Percentiles rank a stretch among this genome's conserved stretches.
These are phyloP conservation scores for Ustilago nuda DNA, from an alignment of 1,284 basidiomycete genomes.

Conservation along the genomic window DNA sequence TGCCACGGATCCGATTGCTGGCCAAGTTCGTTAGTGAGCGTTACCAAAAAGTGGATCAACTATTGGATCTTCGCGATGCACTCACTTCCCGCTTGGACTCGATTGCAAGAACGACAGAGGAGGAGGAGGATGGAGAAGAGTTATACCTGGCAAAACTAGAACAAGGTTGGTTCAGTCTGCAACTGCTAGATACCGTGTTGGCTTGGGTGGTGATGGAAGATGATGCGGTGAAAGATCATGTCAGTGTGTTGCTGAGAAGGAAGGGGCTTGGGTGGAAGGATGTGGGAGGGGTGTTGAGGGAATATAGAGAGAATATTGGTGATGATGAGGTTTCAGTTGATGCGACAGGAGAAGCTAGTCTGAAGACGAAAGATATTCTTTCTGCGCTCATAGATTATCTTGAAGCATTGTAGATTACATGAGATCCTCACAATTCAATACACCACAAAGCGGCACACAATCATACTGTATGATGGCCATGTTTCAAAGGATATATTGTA, in stretches of 20 bases:
- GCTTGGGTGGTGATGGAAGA: slow-evolving; percentile 98
- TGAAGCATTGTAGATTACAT: slow-evolving; percentile 26
- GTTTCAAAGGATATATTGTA: slow-evolving; percentile 3
- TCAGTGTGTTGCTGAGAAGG: slow-evolving; percentile 38
- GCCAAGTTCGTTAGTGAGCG: slow-evolving; percentile 91
- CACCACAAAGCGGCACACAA: too few relatives aligned
- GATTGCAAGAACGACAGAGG: slow-evolving; percentile 77
- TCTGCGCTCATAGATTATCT: slow-evolving; percentile 57
- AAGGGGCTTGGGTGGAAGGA: slow-evolving; percentile 18
- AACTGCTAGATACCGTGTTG: slow-evolving; percentile 90
- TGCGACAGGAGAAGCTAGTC: background rate
- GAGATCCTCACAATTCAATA: background rate
- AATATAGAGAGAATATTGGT: slow-evolving; percentile 58
- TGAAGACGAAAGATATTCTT: slow-evolving; percentile 52
- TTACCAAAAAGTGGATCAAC: slow-evolving; percentile 92
- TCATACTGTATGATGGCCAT: background rate
- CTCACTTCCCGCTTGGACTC: slow-evolving; percentile 75
- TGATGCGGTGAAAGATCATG: slow-evolving; percentile 75
- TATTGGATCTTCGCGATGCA: slow-evolving; percentile 85
- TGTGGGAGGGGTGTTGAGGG: slow-evolving; percentile 40
- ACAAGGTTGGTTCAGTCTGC: slow-evolving; percentile 86
- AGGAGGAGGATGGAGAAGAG: slow-evolving; percentile 75
- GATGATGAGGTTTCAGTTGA: slow-evolving; percentile 53
- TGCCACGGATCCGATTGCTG: slow-evolving; percentile 82
- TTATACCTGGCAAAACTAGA: slow-evolving; percentile 87